Evolutionary conservation across 768 basidiomycete species (phyloP).

Genomic region (Suillus variegatus): DNA sequence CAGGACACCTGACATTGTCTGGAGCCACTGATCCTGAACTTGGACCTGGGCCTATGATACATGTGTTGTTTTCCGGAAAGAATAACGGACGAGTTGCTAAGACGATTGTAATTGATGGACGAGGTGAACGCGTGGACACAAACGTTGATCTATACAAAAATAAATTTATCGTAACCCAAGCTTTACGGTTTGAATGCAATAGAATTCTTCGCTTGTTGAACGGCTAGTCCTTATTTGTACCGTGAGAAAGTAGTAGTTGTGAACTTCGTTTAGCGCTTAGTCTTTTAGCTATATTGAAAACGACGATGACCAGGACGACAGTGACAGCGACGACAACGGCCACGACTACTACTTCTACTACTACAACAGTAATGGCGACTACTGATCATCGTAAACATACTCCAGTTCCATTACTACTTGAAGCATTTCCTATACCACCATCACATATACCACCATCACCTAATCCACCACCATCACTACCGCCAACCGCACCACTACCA

Average conservation of each 20-base stretch:
- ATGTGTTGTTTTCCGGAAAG: not conserved
- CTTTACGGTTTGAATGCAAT: too few species aligned
- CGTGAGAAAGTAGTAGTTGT: not conserved
- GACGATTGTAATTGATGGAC: too few species aligned
- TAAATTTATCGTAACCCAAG: too few species aligned
- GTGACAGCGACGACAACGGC: not conserved
- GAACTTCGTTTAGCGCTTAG: not conserved
- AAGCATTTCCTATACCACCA: constrained; percentile 38
- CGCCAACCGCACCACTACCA: constrained; percentile 61
- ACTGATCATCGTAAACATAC: constrained; percentile 27
- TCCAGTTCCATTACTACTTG: constrained; percentile 36
- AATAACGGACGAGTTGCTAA: not conserved
- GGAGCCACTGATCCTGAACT: too few species aligned
- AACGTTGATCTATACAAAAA: too few species aligned
- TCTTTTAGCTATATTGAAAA: not conserved
- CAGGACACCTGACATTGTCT: too few species aligned
- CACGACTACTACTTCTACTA: not conserved
- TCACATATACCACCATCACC: constrained; percentile 32
- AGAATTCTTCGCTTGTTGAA: not conserved
- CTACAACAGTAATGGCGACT: not conserved
- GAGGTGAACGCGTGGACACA: too few species aligned
- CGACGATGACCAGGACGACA: not conserved
- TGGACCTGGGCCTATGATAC: too few species aligned
- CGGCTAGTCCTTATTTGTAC: not conserved
- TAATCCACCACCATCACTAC: constrained; percentile 58